Base-by-base conservation (phyloP, 208 protist species). In the Polymyxa betae region DNA sequence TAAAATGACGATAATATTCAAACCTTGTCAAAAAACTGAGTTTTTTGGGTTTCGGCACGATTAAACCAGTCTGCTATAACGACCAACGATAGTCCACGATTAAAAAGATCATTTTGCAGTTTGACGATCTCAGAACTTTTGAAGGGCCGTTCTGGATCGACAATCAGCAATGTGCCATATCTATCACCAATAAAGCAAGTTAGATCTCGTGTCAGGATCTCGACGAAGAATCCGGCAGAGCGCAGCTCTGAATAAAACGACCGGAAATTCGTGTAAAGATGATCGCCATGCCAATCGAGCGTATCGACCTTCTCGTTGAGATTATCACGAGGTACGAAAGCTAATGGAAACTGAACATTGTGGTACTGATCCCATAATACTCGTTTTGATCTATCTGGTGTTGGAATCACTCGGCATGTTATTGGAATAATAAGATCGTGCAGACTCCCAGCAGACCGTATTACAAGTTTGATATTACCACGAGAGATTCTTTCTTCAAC, bases 351-450 rank as follows among this genome's bases (percentile, higher is more conserved):
- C 20, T 95, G 93, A 90, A 98, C 95, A 82, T 95, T 97, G 91
- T 98, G 98, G 88, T 92, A 97, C 78, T 97, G 96, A 91, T 99
- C 97, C 90, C 97, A 97, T 40, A 98, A 94, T 1, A 99, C 90
- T 10, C 98, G 94, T 54, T 93, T 90, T 20, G 78, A 0, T 10
- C 97, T 94, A 32, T 94, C 92, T 43, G 98, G 98, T 24, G 95
- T 94, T 12, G 94, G 94, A 38, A 95, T 88, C 0, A 97, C 91
- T 0, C 24, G 29, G 0, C 1, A 5, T 45, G 32, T 20, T n/a
- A 88, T 32, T 20, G 90, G 89, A 82, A 92, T 92, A 32, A 91
- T 29, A n/a, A 89, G 16, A 77, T 89, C 10, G 66, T 89, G 38
- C 43, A 32, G 64, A 24, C 32, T 68, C 12, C 29, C 35, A 60